Evolutionary conservation across 306 rosid genomes (phyloP).

Genomic region (Casuarina cunninghamiana): DNA sequence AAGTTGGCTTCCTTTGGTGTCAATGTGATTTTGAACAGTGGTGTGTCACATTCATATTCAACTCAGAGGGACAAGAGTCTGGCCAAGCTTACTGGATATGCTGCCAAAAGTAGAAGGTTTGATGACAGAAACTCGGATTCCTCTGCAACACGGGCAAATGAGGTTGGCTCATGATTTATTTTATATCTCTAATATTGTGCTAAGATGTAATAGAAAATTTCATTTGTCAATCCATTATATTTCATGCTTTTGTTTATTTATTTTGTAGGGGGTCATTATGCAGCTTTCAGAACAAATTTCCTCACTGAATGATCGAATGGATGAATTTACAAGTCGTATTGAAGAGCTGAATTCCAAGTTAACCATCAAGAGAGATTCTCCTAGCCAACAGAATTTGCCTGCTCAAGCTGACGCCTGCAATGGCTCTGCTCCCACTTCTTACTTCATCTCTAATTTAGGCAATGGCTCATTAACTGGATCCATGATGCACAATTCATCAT

Average conservation of each 20-base stretch:
- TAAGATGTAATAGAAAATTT: background rate
- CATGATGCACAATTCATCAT: constrained; percentile 65
- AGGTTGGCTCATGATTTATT: constrained; percentile 45
- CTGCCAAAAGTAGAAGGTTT: constrained; percentile 49
- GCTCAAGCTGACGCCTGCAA: constrained; percentile 79
- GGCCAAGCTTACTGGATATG: constrained; percentile 53
- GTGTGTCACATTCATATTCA: constrained; percentile 84
- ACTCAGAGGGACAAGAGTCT: constrained; percentile 74
- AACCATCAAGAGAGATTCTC: constrained; percentile 44
- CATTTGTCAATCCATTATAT: constrained; percentile 12
- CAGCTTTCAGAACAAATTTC: constrained; percentile 91
- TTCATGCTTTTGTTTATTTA: constrained; percentile 20
- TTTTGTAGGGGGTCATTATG: constrained; percentile 53
- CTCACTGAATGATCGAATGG: constrained; percentile 91
- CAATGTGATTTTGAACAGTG: constrained; percentile 48
- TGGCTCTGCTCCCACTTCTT: constrained; percentile 80
- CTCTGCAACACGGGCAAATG: constrained; percentile 44
- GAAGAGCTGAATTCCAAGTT: constrained; percentile 89
- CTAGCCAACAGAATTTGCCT: constrained; percentile 78
- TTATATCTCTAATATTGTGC: constrained; percentile 17
- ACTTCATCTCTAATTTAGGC: constrained; percentile 63
- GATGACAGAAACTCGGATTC: constrained; percentile 66
- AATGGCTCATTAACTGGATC: constrained; percentile 70
- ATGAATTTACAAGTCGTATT: constrained; percentile 76
- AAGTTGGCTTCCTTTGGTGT: constrained; percentile 24